Evolutionary conservation across 2,329 filamentous ascomycete genomes (phyloP), one percentile per base, ranked within the genome.

Genomic region (Bipolaris gigantea): DNA sequence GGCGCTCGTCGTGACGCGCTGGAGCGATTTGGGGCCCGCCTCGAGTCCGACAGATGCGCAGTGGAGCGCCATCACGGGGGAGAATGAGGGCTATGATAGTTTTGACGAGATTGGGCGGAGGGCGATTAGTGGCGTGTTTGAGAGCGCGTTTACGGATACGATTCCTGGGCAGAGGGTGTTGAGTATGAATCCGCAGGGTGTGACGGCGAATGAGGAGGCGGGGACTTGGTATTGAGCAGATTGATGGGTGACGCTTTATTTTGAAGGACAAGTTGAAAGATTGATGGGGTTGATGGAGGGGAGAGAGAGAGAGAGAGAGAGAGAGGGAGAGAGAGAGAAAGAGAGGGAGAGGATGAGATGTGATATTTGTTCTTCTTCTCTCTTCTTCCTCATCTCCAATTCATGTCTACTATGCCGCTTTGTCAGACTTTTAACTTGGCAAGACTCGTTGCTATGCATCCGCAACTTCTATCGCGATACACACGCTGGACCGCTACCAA

Each of bases 21-120:
- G 84, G 84, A 81, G 79, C 56, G 84, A 87, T 69, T 66, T 87
- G 15, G 84, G 84, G 9, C 81, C 83, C 2, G 73, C 73, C 10
- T 56, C 59, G 11, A 77, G 73, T n/a, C 73, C 73, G 4, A 81
- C 85, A 1, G 67, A 71, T 46, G 46, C 41, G 56, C 86, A 84
- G 80, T 79, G 78, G 10, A 80, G 83, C n/a, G 75, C 80, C 33
- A 83, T 82, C 62, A 81, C 53, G 11, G 59, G 75, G 11, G 60
- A 65, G 0, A 66, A 69, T 1, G 69, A 71, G 7, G 67, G 65
- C 15, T 86, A 81, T 64, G 79, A 85, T 62, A 84, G 82, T 33
- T 85, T 87, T 57, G 61, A 62, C 2, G 69, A 75, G 30, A 75
- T 85, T 39, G 82, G 82, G 5, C 77, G 78, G 59, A 73, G 84